A percentile compares a stretch with the other conserved stretches of the same genome.
Conservation (phyloP, 257 asterid genomes). For the Prunella vulgaris region DNA sequence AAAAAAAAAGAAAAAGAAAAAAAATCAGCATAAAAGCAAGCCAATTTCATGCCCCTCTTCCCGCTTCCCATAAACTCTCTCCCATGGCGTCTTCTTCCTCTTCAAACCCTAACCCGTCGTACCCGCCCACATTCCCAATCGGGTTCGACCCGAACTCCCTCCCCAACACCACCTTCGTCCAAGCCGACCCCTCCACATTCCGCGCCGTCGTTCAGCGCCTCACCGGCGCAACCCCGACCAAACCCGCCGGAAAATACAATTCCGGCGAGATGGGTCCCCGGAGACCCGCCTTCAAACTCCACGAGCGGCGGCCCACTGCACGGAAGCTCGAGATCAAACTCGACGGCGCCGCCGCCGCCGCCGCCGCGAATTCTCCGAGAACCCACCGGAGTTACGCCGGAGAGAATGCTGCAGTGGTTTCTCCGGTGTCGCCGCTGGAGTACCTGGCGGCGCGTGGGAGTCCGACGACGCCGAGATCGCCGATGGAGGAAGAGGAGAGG, state of each 20-base stretch:
- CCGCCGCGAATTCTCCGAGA: constrained; percentile 22
- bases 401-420: constrained; percentile 36
- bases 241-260: constrained; percentile 25
- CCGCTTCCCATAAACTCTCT: constrained; percentile 24
- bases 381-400: constrained; percentile 22
- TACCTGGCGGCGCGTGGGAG: constrained; percentile 45
- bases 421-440: constrained; percentile 77
- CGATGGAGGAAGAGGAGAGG: constrained; percentile 57
- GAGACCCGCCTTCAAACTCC: constrained; percentile 55
- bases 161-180: constrained; percentile 65
- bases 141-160: constrained; percentile 35
- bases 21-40: constrained; percentile 27
- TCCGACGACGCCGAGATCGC: constrained; percentile 31
- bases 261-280: constrained; percentile 35
- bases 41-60: constrained; percentile 18
- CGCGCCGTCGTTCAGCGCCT: constrained; percentile 71
- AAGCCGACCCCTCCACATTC: constrained; percentile 80
- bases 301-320: constrained; percentile 56
- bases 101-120: constrained; percentile 15
- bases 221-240: constrained; percentile 40
- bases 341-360: constrained; percentile 10
- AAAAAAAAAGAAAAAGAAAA: neutral
- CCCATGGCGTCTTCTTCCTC: constrained; percentile 34
- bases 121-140: constrained; percentile 24
- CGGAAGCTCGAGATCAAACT: constrained; percentile 61